Conservation (phyloP, 352 stramenopile species). For the Pythium utonaiense region DNA sequence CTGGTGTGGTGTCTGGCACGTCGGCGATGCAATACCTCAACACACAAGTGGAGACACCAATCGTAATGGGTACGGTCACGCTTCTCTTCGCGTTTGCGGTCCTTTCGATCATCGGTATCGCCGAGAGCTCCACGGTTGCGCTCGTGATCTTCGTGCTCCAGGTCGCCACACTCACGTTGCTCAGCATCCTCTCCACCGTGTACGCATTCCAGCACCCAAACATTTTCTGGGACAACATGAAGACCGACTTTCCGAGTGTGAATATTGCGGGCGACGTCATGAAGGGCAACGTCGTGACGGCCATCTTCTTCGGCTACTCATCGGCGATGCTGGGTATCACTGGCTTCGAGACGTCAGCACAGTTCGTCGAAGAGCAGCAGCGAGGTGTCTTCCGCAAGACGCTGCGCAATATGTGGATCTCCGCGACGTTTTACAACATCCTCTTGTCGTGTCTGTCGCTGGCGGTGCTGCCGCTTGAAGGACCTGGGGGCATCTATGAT, state of each 20-base stretch:
- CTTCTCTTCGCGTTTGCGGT: conserved; percentile 72
- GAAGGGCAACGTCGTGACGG: conserved; percentile 28
- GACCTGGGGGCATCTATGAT: conserved; percentile 34
- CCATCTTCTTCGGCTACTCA: conserved; percentile 59
- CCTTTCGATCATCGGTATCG: conserved; percentile 69
- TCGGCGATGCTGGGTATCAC: conserved; percentile 81
- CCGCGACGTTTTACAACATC: conserved; percentile 77
- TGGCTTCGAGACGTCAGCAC: conserved; percentile 79
- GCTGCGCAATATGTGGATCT: conserved; percentile 66
- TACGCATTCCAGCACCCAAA: conserved; percentile 45
- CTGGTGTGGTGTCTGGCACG: conserved; percentile 45
- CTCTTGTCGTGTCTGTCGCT: conserved; percentile 62
- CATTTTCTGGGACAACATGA: conserved; percentile 51
- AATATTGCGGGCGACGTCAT: conserved; percentile 35
- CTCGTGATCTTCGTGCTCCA: conserved; percentile 72
- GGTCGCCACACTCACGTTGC: conserved; percentile 49
- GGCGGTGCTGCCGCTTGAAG: conserved; percentile 51
- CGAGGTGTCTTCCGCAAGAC: conserved; percentile 62
- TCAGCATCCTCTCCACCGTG: conserved; percentile 37
- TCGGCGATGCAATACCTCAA: conserved; percentile 41
- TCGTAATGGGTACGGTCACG: conserved; percentile 27
- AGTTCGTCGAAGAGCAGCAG: conserved; percentile 83
- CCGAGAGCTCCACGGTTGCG: conserved; percentile 68
- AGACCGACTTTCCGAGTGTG: conserved; percentile 47
- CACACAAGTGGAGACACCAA: conserved; percentile 23